Base-by-base conservation (phyloP, 2,329 filamentous ascomycete genomes). In the Monosporascus sp. region DNA sequence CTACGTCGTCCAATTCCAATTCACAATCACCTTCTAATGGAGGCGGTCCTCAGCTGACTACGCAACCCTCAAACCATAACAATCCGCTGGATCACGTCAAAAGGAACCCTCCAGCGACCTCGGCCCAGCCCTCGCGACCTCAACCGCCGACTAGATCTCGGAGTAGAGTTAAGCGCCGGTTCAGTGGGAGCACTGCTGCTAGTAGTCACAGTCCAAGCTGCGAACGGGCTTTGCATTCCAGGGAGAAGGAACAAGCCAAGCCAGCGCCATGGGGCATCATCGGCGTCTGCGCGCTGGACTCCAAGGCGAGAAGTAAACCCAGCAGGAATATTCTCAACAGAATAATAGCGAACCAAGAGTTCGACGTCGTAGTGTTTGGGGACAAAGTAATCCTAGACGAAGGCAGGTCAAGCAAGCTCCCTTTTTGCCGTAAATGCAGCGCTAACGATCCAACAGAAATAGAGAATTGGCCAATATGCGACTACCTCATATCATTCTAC, bases 341-440 rank as follows among this genome's bases (percentile, higher is more conserved):
- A 49, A 79, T 99, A 20, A 93, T 97, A 59, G 84, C 89, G 36
- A 92, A 95, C 60, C 84, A 86, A 48, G 93, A 97, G 62, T 97
- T 99, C 65, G 93, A 99, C 64, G 92, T 97, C 24, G 87, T 96
- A 56, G 93, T 99, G 14, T 99, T 99, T 74, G 95, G 94, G 47
- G 94, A 99, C 75, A 99, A 99, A 73, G 93, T 97, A 44, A 99
- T 99, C 61, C 78, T 99, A 37, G 94, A 99, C 65, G 94, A 99
- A 81, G 81, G 82, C 83, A 62, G 61, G 77, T 67, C 27, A 18
- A 47, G 37, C 27, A 20, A n/a, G 49, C n/a, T 39, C 25, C 18
- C 17, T 5, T 34, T 17, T 15, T 48, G 24, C 42, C 48, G 22
- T 47, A 9, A 51, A 48, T 41, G 49, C 17, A 49, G 47, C 52